Evolutionary conservation across 371 early-diverging fungal species (phyloP).

Genomic region (Rhizomucor pusillus): DNA sequence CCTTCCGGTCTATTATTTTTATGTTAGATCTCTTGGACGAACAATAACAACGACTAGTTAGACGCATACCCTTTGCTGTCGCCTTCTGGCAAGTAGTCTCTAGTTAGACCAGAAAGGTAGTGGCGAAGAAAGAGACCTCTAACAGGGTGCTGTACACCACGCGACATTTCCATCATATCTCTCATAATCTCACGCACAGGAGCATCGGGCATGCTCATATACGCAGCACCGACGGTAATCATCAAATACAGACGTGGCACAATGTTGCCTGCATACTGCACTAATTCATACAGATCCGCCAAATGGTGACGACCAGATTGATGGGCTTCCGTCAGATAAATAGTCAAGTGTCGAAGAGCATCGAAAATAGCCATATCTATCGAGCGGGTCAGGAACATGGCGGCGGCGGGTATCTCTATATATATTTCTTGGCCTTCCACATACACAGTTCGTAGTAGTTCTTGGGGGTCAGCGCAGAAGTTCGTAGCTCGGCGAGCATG

Average conservation of each 20-base stretch:
- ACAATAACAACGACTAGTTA: not conserved
- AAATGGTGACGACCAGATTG: constrained; percentile 82
- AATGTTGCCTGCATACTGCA: constrained; percentile 95
- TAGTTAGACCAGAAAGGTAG: constrained; percentile 88
- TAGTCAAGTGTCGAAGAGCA: constrained; percentile 84
- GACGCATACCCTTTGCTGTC: constrained; percentile 47
- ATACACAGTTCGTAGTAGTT: constrained; percentile 97
- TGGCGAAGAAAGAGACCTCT: constrained; percentile 94
- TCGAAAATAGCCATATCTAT: constrained; percentile 94
- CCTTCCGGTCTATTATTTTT: constrained; percentile 64
- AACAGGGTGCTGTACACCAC: constrained; percentile 97
- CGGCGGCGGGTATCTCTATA: no score
- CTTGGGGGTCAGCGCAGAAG: constrained; percentile 91
- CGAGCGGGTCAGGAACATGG: no score
- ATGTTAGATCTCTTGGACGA: no score
- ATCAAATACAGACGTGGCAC: constrained; percentile 96
- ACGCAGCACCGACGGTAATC: constrained; percentile 95
- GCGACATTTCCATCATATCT: constrained; percentile 97
- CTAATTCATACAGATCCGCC: constrained; percentile 94
- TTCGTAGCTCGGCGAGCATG: constrained; percentile 93
- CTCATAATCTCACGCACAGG: constrained; percentile 93
- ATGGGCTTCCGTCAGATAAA: constrained; percentile 86
- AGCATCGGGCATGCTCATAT: constrained; percentile 83
- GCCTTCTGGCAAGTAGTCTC: constrained; percentile 80
- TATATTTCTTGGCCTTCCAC: constrained; percentile 7